A percentile compares a stretch with the other conserved stretches of the same genome.
phyloP scores from a whole-genome alignment of 139 green algal species.

The Chlamydomonas sp. region DNA sequence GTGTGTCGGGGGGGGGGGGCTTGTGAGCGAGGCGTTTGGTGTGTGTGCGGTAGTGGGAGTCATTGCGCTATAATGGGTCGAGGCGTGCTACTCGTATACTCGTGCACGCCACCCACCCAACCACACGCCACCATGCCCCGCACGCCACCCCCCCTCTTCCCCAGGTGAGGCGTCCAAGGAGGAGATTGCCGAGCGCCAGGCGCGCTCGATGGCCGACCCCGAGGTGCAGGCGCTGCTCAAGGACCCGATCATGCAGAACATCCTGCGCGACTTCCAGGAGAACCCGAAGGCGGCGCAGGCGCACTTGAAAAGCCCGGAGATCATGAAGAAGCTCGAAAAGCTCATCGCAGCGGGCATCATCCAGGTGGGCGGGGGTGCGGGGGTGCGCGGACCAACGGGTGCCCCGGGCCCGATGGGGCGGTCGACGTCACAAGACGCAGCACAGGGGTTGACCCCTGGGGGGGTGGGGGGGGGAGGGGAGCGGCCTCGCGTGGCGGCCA shows the following conservation, averaged over 20 bases:
- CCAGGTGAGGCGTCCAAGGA: conserved; percentile 73
- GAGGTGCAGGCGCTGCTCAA: conserved; percentile 89
- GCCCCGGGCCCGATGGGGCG: too few relatives aligned
- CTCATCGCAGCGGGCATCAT: conserved; percentile 92
- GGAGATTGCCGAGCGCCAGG: conserved; percentile 87
- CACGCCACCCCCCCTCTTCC: too few relatives aligned
- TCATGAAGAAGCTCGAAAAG: conserved; percentile 92
- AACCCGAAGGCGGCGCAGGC: conserved; percentile 73
- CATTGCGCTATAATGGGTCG: too few relatives aligned
- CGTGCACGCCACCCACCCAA: too few relatives aligned
- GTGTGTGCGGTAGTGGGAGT: too few relatives aligned
- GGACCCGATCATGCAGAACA: conserved; percentile 84
- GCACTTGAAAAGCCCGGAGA: conserved; percentile 78
- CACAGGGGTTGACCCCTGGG: too few relatives aligned
- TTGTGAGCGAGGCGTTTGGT: too few relatives aligned
- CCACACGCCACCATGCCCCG: neutral
- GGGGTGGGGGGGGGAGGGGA: too few relatives aligned
- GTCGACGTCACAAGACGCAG: too few relatives aligned
- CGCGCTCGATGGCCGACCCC: conserved; percentile 81
- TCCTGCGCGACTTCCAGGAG: conserved; percentile 64
- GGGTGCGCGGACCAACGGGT: neutral
- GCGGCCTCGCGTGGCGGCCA: too few relatives aligned
- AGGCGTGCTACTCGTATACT: too few relatives aligned
- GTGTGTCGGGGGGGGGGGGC: too few relatives aligned
- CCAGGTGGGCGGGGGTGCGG: conserved; percentile 32